Base-by-base conservation (phyloP, 2,329 filamentous ascomycete species). In the Triangularia setosa region DNA sequence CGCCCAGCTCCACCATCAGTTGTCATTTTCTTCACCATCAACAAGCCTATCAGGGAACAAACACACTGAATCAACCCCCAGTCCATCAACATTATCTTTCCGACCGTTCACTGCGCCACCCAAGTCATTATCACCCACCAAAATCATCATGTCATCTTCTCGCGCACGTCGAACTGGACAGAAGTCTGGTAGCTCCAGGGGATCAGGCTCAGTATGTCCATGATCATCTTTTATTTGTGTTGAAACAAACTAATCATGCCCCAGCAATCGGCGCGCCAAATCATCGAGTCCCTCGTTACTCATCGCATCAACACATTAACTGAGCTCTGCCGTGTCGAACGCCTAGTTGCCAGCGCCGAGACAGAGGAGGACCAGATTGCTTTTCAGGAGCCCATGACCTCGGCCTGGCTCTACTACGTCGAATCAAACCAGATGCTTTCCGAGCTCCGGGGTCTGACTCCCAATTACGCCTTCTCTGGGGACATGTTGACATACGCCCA, bases 251-350 rank as follows among this genome's bases (percentile, higher is more conserved):
- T 58, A n/a, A 57, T 16, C 16, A 30, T 3, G 9, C 18, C 18
- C 35, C 25, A 60, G 58, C 40, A 61, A 25, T 54, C 58, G 5
- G 58, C 58, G 54, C 75, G 75, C 52, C 83, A 87, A 67, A 81
- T 90, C 66, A 85, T 91, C 67, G 79, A 86, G 24, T 86, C 87
- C 0, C 81, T 92, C 23, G 79, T 79, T 53, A 86, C 84, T 0
- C 88, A 90, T 71, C 84, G 85, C n/a, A 80, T 92, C 73, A 92
- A 92, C 73, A 92, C 90, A 0, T 80, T 92, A 21, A 88, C 86
- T 0, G 89, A 90, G 67, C 83, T 92, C 27, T 87, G 89, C 68
- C 87, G 88, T 16, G 87, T 91, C 69, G 90, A 93, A 74, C 84
- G 85, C 63, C 80, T 85, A 3, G 87, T 90, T 24, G 84, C 87